A percentile compares a stretch with the other conserved stretches of the same genome.
Evolutionary conservation across 2,329 filamentous ascomycete genomes (phyloP).

Genomic region (Dothistroma septosporum): DNA sequence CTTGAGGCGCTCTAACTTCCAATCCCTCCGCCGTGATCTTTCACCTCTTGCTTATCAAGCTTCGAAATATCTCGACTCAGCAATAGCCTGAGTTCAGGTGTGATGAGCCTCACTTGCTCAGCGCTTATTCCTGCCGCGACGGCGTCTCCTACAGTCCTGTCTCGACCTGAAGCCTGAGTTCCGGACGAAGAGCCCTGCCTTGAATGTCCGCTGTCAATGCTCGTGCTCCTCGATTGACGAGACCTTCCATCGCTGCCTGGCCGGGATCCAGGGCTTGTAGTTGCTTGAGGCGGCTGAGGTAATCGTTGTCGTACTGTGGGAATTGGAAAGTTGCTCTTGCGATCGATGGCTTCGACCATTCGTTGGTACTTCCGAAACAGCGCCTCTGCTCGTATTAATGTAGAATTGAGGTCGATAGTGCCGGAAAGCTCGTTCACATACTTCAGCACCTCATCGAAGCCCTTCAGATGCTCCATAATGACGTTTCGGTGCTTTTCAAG

Average conservation of each 20-base stretch:
- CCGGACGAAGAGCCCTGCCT: slow-evolving; percentile 6
- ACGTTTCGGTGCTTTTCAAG: slow-evolving; percentile 93
- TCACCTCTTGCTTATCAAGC: slow-evolving; percentile 45
- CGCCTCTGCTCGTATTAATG: slow-evolving; percentile 79
- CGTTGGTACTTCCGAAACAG: slow-evolving; percentile 85
- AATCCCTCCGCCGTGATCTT: slow-evolving; percentile 36
- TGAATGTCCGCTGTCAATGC: slow-evolving; percentile 2
- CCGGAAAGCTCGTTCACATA: slow-evolving; percentile 96
- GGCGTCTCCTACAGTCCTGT: slow-evolving; percentile 33
- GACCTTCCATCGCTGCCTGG: slow-evolving; percentile 24
- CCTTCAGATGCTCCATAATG: slow-evolving; percentile 88
- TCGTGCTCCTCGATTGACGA: slow-evolving; percentile 8
- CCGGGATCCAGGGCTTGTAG: slow-evolving; percentile 4
- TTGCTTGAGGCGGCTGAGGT: slow-evolving; percentile 31
- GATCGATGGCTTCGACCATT: slow-evolving; percentile 85
- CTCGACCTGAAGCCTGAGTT: slow-evolving; percentile 37
- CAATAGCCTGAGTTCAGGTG: slow-evolving; percentile 58
- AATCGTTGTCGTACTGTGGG: slow-evolving; percentile 49
- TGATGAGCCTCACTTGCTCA: slow-evolving; percentile 54
- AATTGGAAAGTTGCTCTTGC: slow-evolving; percentile 77
- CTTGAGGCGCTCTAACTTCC: not conserved
- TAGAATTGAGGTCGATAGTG: slow-evolving; percentile 84
- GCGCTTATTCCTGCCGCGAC: slow-evolving; percentile 24
- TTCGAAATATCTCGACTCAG: slow-evolving; percentile 58
- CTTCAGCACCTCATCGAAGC: slow-evolving; percentile 96